Evolutionary conservation across 2,329 filamentous ascomycete species (phyloP).

Genomic region (Pseudonectria buxi): DNA sequence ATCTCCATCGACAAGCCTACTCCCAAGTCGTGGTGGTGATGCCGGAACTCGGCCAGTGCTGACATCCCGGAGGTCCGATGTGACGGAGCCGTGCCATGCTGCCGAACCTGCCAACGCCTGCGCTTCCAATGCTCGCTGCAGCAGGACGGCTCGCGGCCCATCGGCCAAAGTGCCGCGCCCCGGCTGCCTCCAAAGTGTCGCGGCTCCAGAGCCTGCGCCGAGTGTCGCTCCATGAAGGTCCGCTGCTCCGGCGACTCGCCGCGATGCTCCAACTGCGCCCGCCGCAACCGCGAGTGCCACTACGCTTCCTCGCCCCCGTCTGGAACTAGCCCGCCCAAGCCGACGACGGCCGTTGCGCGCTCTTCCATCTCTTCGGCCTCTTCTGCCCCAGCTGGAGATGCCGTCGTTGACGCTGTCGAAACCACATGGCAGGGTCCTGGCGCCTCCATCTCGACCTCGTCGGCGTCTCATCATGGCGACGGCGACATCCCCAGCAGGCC

Average conservation of each 20-base stretch:
- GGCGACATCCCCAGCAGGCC: no score
- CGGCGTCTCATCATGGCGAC: no score
- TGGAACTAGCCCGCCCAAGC: slow-evolving; percentile 6
- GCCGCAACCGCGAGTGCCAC: slow-evolving; percentile 18
- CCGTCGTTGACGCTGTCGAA: no score
- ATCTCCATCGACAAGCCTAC: slow-evolving; percentile 19
- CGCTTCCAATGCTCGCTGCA: slow-evolving; percentile 22
- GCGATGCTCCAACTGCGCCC: slow-evolving; percentile 18
- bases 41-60: slow-evolving; percentile 18
- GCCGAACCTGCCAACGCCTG: slow-evolving; percentile 20
- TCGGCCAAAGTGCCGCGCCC: slow-evolving; percentile 13
- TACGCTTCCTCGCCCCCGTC: slow-evolving; percentile 7
- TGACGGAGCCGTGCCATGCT: slow-evolving; percentile 18
- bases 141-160: slow-evolving; percentile 17
- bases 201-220: slow-evolving; percentile 18
- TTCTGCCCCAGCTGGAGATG: no score
- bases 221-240: slow-evolving; percentile 22
- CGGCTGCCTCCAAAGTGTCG: slow-evolving; percentile 21
- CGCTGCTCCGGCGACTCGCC: slow-evolving; percentile 20
- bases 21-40: slow-evolving; percentile 2
- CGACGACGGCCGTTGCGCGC: background rate
- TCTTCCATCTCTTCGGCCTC: no score
- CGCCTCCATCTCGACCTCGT: no score
- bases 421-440: no score
- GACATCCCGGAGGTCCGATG: slow-evolving; percentile 23